Evolutionary conservation across 2,329 filamentous ascomycete genomes (phyloP).

Genomic region (Colletotrichum tropicicola): DNA sequence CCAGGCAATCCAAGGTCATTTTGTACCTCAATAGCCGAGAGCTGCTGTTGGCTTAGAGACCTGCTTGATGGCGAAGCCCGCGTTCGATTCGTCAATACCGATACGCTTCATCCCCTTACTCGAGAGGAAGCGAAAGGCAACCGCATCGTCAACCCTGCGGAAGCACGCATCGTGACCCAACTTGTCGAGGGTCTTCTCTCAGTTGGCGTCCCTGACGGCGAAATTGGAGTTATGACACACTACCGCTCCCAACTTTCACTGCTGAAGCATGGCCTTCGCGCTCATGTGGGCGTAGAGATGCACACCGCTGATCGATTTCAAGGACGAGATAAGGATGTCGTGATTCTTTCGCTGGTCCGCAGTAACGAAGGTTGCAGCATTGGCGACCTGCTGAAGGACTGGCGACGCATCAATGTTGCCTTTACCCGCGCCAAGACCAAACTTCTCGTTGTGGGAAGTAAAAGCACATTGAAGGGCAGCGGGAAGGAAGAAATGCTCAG

Average conservation of each 20-base stretch:
- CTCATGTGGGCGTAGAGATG: slow-evolving; percentile 78
- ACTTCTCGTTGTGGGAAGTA: slow-evolving; percentile 86
- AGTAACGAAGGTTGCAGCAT: slow-evolving; percentile 85
- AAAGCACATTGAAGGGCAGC: slow-evolving; percentile 78
- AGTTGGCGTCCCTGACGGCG: slow-evolving; percentile 75
- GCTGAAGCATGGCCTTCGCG: slow-evolving; percentile 76
- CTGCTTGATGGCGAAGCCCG: slow-evolving; percentile 75
- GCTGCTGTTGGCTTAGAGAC: slow-evolving; percentile 79
- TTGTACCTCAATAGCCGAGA: slow-evolving; percentile 61
- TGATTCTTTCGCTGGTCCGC: slow-evolving; percentile 87
- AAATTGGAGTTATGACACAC: slow-evolving; percentile 96
- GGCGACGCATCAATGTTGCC: slow-evolving; percentile 93
- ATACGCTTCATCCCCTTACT: slow-evolving; percentile 70
- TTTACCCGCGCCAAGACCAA: slow-evolving; percentile 94
- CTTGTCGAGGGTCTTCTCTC: slow-evolving; percentile 82
- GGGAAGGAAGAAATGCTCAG: slow-evolving; percentile 80
- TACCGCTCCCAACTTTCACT: slow-evolving; percentile 92
- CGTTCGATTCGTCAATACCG: slow-evolving; percentile 91
- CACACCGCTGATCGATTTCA: slow-evolving; percentile 98
- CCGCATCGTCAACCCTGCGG: slow-evolving; percentile 87
- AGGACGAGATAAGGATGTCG: slow-evolving; percentile 92
- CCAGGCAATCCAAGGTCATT: slow-evolving; percentile 55
- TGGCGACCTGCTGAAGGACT: slow-evolving; percentile 92
- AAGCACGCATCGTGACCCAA: slow-evolving; percentile 80
- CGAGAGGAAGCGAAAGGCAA: slow-evolving; percentile 82